A percentile compares a stretch with the other conserved stretches of the same genome.
phyloP scores from a whole-genome alignment of 2,329 filamentous ascomycete genomes.

The Elsinoe perseae region DNA sequence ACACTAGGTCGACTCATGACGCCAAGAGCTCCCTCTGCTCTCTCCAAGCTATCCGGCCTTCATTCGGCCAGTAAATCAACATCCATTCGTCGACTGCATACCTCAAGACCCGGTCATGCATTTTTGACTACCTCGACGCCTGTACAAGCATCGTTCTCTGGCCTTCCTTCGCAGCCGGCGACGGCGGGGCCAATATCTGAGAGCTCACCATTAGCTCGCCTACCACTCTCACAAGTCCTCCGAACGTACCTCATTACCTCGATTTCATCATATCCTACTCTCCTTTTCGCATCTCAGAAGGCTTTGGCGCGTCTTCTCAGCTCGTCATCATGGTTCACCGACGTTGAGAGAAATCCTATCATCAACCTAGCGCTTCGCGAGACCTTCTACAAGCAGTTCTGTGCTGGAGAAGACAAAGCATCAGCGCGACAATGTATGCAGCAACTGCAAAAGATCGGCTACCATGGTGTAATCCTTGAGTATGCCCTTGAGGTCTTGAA shows the following conservation, averaged over 20 bases:
- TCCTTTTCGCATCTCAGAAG: conserved; percentile 62
- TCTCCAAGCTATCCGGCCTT: background rate
- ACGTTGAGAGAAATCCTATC: conserved; percentile 66
- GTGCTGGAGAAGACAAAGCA: conserved; percentile 64
- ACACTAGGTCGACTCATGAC: conserved; percentile 3
- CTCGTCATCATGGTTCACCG: conserved; percentile 57
- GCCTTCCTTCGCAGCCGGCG: background rate
- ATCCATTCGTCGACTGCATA: conserved; percentile 12
- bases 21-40: conserved; percentile 12
- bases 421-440: conserved; percentile 62
- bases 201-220: conserved; percentile 48
- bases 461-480: conserved; percentile 73
- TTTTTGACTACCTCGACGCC: background rate
- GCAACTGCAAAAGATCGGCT: conserved; percentile 65
- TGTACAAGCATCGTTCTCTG: background rate
- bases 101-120: conserved; percentile 12
- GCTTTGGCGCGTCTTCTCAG: conserved; percentile 63
- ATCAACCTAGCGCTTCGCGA: conserved; percentile 64
- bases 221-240: conserved; percentile 59
- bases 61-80: conserved; percentile 4
- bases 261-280: conserved; percentile 60
- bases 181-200: background rate
- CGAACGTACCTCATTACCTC: conserved; percentile 62
- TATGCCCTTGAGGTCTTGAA: conserved; percentile 74
- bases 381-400: conserved; percentile 88